Base-by-base conservation (phyloP, 805 yeast genomes). In the Candida boleticola region DNA sequence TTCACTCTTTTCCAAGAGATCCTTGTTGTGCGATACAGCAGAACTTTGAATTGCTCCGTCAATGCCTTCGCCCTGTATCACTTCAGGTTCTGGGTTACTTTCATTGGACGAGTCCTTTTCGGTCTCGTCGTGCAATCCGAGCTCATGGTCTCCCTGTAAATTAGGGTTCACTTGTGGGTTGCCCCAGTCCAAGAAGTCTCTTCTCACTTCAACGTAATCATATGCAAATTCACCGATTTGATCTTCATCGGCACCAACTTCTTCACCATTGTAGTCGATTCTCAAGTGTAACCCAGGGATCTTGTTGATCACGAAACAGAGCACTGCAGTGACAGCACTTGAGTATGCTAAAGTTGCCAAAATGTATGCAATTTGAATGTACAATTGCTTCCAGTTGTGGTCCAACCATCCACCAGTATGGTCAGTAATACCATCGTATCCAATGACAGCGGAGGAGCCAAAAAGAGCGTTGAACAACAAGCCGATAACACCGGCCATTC, bases 211-310 rank as follows among this genome's bases (percentile, higher is more conserved):
- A 44, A 92, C 97, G 60, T 89, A 92, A 64, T 92, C 98, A 63
- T 92, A 92, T n/a, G 98, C 98, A 66, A 90, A 92, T 66, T 92
- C 99, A 39, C 98, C 99, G 52, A 92, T 87, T 68, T 92, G 97
- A 66, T 89, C 96, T 63, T 90, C 97, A 63, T 92, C 99, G 69
- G 90, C 78, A 44, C 99, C 99, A 25, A 73, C 71, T 49, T 83
- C 87, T 63, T 92, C 99, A 18, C 84, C 96, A 26, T 83, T 82
- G 61, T 86, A 95, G 47, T 80, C 74, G 4, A 89, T 89, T 58
- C 97, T 77, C 55, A 93, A 71, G 39, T 82, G 74, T 54, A 88
- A 76, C 13, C 89, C 90, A 5, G 98, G 99, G 23, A 89, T 83
- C 48, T 73, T 76, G 65, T 92, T 73, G 40, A 89, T 73, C 32